A percentile compares a stretch with the other conserved stretches of the same genome.
Evolutionary conservation across 495 filamentous ascomycete genomes (phyloP).

Genomic region (Aspergillus biplanus): DNA sequence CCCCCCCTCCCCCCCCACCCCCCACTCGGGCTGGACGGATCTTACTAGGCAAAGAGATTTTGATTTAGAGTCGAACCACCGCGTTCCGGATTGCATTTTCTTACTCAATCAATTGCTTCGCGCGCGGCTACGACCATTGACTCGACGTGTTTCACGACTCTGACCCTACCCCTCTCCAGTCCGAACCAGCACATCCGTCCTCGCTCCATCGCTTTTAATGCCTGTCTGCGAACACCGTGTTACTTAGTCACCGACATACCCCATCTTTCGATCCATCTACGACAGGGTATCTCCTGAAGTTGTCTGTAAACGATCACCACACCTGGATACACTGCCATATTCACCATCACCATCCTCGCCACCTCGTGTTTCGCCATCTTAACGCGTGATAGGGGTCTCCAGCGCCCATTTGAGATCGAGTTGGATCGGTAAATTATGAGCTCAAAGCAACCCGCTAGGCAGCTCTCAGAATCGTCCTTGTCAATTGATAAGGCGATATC

Average conservation of each 20-base stretch:
- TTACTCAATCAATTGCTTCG: slow-evolving; percentile 17
- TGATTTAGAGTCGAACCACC: slow-evolving; percentile 26
- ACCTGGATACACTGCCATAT: background rate
- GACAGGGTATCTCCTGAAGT: background rate
- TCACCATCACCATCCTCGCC: background rate
- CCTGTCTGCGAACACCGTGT: background rate
- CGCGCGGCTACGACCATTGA: slow-evolving; percentile 1
- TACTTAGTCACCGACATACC: background rate
- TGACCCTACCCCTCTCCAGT: background rate
- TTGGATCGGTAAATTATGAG: slow-evolving; percentile 49
- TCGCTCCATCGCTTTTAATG: background rate
- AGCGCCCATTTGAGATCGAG: background rate
- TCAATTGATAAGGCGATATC: slow-evolving; percentile 53
- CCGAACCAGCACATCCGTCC: background rate
- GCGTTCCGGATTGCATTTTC: slow-evolving; percentile 26
- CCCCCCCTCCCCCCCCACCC: slow-evolving; percentile 13
- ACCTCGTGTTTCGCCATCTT: slow-evolving; percentile 28
- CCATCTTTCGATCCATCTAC: background rate
- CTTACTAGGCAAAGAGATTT: slow-evolving; percentile 26
- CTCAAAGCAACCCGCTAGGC: slow-evolving; percentile 65
- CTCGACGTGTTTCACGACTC: background rate
- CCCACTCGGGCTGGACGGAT: slow-evolving; percentile 27
- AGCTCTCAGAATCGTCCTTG: slow-evolving; percentile 62
- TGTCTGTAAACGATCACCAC: background rate
- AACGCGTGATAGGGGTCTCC: slow-evolving; percentile 21